Evolutionary conservation across 495 filamentous ascomycete genomes (phyloP).

Genomic region (Podospora appendiculata): DNA sequence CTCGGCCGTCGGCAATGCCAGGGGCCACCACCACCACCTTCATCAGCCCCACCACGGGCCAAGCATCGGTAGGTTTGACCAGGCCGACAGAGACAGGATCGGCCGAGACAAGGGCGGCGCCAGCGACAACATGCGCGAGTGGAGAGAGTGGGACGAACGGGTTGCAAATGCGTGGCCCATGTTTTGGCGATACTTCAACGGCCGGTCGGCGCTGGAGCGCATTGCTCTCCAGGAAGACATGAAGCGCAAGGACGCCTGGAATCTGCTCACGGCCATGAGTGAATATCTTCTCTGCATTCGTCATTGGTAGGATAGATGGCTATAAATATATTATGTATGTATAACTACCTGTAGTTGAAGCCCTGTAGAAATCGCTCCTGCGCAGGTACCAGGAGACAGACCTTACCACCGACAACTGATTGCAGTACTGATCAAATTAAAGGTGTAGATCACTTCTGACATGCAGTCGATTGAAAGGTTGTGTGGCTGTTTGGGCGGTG

Average conservation of each 20-base stretch:
- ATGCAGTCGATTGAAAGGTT: too few species aligned
- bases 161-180: conserved; percentile 41
- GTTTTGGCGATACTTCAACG: conserved; percentile 80
- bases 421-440: too few species aligned
- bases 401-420: too few species aligned
- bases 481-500: too few species aligned
- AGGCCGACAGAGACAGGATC: not conserved
- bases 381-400: too few species aligned
- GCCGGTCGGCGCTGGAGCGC: conserved; percentile 77
- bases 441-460: too few species aligned
- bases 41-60: too few species aligned
- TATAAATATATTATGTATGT: not conserved
- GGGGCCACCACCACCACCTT: not conserved
- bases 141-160: conserved; percentile 30
- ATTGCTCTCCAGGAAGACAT: conserved; percentile 73
- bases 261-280: conserved; percentile 55
- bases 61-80: not conserved
- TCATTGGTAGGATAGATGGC: conserved; percentile 41
- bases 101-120: not conserved
- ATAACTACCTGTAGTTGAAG: not conserved
- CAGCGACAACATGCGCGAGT: conserved; percentile 1
- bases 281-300: conserved; percentile 46
- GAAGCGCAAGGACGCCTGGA: conserved; percentile 76
- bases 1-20: not conserved
- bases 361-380: too few species aligned